These are phyloP conservation scores for Camptophora hylomeconis DNA, from an alignment of 2,329 filamentous ascomycete species.

Conservation along the genomic window DNA sequence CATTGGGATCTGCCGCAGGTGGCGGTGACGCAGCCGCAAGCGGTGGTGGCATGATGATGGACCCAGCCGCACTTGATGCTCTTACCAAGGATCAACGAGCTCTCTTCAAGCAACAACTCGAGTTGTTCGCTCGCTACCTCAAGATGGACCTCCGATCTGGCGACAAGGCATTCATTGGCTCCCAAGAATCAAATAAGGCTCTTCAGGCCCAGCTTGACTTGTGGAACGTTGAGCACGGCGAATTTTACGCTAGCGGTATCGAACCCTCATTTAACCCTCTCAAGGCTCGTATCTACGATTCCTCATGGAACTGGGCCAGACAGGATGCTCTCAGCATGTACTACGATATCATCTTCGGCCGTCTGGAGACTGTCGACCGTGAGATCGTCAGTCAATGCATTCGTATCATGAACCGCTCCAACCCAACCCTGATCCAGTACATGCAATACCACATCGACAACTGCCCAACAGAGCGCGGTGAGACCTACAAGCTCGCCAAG, in stretches of 20 bases:
- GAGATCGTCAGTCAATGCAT: slow-evolving; percentile 99
- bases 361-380: slow-evolving; percentile 81
- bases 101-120: slow-evolving; percentile 95
- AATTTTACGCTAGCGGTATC: slow-evolving; percentile 90
- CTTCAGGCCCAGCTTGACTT: slow-evolving; percentile 88
- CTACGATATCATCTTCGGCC: slow-evolving; percentile 96
- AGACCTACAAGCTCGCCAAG: slow-evolving; percentile 97
- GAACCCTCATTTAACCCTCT: slow-evolving; percentile 85
- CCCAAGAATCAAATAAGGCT: slow-evolving; percentile 72
- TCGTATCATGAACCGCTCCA: slow-evolving; percentile 97
- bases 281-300: slow-evolving; percentile 94
- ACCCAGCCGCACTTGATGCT: slow-evolving; percentile 89
- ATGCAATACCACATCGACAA: slow-evolving; percentile 99
- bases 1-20: slow-evolving; percentile 57
- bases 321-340: slow-evolving; percentile 98
- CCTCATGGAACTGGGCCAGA: slow-evolving; percentile 97
- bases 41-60: slow-evolving; percentile 91
- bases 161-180: slow-evolving; percentile 79
- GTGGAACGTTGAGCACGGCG: slow-evolving; percentile 90
- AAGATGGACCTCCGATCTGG: slow-evolving; percentile 96
- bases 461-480: slow-evolving; percentile 88
- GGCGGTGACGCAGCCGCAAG: slow-evolving; percentile 59
- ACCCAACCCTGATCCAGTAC: slow-evolving; percentile 88
- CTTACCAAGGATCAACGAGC: slow-evolving; percentile 93
- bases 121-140: slow-evolving; percentile 86